phyloP scores from a whole-genome alignment of 352 stramenopile species.

The Lagenidium sp. region DNA sequence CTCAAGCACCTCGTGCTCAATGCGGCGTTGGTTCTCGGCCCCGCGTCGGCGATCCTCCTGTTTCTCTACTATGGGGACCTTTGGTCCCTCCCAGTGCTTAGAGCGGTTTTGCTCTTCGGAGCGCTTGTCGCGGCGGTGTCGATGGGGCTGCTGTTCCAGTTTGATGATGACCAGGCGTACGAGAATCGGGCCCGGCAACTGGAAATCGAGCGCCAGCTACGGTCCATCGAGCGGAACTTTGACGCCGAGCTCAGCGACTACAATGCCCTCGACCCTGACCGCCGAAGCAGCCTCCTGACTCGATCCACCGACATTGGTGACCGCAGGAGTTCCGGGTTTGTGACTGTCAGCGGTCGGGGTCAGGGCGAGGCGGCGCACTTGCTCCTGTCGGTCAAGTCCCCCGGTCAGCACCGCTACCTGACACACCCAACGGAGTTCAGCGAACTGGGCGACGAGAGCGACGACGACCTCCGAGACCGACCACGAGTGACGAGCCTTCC shows the following conservation, averaged over 20 bases:
- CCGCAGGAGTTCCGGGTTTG: too few relatives aligned
- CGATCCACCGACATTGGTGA: too few relatives aligned
- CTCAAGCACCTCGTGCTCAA: conserved; percentile 81
- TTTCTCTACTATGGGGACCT: conserved; percentile 62
- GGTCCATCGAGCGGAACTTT: conserved; percentile 60
- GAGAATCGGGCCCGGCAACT: conserved; percentile 52
- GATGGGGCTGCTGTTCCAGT: conserved; percentile 58
- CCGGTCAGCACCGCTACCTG: conserved; percentile 6
- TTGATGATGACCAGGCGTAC: conserved; percentile 71
- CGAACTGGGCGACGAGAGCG: conserved; percentile 1
- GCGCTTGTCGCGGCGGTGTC: conserved; percentile 42
- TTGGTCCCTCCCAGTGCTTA: conserved; percentile 60
- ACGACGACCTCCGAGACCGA: background rate
- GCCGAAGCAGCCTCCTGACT: conserved; percentile 5
- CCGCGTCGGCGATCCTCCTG: conserved; percentile 39
- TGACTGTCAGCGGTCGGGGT: background rate
- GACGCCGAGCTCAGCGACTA: conserved; percentile 41
- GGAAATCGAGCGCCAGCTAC: conserved; percentile 43
- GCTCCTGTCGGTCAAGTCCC: background rate
- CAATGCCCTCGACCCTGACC: background rate
- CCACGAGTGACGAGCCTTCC: background rate
- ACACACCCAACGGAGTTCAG: conserved; percentile 1
- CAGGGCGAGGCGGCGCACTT: conserved; percentile 9
- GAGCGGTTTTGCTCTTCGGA: conserved; percentile 59
- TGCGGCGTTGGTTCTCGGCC: conserved; percentile 50